Percentiles rank a stretch among this genome's conserved stretches.
phyloP scores from a whole-genome alignment of 2,329 filamentous ascomycete species.

The Colletotrichum musae region DNA sequence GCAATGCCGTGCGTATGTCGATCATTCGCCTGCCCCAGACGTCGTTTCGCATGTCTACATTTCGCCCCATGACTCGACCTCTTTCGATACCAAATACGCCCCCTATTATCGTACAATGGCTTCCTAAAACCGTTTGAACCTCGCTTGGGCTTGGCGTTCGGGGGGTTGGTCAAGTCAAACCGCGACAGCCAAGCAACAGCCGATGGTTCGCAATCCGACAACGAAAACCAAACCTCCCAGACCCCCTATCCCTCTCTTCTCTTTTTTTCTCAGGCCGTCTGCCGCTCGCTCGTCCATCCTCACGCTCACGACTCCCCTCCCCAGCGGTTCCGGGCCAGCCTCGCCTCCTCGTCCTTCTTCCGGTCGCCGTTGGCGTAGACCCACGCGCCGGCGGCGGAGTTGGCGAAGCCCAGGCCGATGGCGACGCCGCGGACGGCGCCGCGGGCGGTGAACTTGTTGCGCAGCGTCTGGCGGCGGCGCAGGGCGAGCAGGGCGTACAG shows the following conservation, averaged over 20 bases:
- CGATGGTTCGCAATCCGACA: background rate
- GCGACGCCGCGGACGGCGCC: conserved; percentile 66
- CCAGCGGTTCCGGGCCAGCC: conserved; percentile 67
- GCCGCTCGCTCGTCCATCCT: background rate
- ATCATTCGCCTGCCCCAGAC: conserved; percentile 10
- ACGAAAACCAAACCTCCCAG: background rate
- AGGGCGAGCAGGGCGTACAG: conserved; percentile 70
- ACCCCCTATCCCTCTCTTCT: background rate
- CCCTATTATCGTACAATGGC: conserved; percentile 14
- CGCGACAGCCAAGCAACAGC: conserved; percentile 18
- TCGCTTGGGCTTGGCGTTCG: conserved; percentile 16
- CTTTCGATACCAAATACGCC: conserved; percentile 1
- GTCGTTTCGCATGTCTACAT: conserved; percentile 17
- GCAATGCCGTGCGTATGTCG: conserved; percentile 2
- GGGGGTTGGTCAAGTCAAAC: conserved; percentile 2
- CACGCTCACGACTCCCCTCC: conserved; percentile 46
- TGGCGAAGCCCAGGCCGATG: conserved; percentile 64
- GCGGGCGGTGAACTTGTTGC: conserved; percentile 61
- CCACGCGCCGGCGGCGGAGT: conserved; percentile 65
- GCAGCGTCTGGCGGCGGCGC: conserved; percentile 59
- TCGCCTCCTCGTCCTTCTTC: conserved; percentile 63
- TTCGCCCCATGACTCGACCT: conserved; percentile 29
- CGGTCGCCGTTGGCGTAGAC: conserved; percentile 68
- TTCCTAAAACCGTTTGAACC: background rate
- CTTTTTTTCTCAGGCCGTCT: background rate